phyloP scores from a whole-genome alignment of 2,329 filamentous ascomycete genomes.

The Sordariomycetes sp. region DNA sequence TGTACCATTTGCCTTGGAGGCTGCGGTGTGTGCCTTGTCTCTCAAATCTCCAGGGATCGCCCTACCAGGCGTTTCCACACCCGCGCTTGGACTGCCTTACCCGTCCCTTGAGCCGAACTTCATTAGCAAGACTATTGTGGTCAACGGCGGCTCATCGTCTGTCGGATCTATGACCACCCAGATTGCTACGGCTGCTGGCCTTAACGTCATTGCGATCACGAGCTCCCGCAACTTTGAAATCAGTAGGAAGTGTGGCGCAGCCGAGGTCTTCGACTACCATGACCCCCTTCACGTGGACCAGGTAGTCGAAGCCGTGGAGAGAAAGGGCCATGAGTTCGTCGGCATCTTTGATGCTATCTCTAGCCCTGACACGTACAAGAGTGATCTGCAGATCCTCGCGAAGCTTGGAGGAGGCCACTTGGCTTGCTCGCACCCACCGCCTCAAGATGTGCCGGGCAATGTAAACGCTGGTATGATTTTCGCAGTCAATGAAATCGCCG shows the following conservation, averaged over 20 bases:
- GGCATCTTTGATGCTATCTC: conserved; percentile 17
- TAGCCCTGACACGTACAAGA: conserved; percentile 11
- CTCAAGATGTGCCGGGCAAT: too few species aligned
- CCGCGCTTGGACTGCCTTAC: conserved; percentile 12
- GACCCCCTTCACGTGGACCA: conserved; percentile 16
- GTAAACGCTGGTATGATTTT: too few species aligned
- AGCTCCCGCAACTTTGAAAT: conserved; percentile 28
- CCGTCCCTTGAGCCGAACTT: conserved; percentile 8
- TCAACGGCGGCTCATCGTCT: conserved; percentile 38
- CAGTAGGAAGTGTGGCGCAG: conserved; percentile 28
- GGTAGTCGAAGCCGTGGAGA: conserved; percentile 11
- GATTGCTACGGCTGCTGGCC: conserved; percentile 28
- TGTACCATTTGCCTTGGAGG: conserved; percentile 15
- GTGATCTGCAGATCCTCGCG: conserved; percentile 11
- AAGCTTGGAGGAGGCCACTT: conserved; percentile 19
- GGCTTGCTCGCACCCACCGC: too few species aligned
- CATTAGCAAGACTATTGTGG: conserved; percentile 11
- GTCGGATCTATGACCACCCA: conserved; percentile 35
- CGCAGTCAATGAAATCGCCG: too few species aligned
- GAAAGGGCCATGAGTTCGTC: conserved; percentile 10
- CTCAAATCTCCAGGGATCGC: too few species aligned
- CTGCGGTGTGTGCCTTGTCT: conserved; percentile 15
- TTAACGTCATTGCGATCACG: conserved; percentile 29
- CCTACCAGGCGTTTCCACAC: conserved; percentile 17
- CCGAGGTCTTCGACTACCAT: conserved; percentile 28